A percentile compares a stretch with the other conserved stretches of the same genome.
phyloP scores from a whole-genome alignment of 129 eudicot species.

The Flaveria trinervia region DNA sequence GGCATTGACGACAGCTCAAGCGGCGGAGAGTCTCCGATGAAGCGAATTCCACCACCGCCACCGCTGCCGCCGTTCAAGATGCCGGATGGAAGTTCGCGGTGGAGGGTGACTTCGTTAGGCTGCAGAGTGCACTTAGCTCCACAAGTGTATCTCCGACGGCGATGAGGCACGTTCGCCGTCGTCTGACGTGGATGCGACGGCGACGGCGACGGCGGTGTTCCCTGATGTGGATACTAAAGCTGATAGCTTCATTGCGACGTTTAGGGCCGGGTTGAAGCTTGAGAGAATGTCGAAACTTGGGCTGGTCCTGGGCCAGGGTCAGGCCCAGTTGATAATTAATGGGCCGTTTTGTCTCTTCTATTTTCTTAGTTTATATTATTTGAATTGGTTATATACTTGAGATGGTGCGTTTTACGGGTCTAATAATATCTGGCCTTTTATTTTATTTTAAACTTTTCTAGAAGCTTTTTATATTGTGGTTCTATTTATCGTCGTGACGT shows the following conservation, averaged over 20 bases:
- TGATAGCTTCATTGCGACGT: conserved; percentile 67
- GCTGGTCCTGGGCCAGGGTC: conserved; percentile 51
- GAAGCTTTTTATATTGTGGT: neutral
- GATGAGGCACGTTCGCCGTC: conserved; percentile 54
- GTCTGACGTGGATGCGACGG: conserved; percentile 21
- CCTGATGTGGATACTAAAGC: conserved; percentile 87
- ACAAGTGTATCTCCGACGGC: conserved; percentile 52
- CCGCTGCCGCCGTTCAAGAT: conserved; percentile 74
- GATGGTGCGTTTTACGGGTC: conserved; percentile 17
- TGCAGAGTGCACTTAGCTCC: conserved; percentile 61
- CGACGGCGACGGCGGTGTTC: conserved; percentile 51
- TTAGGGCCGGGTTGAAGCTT: conserved; percentile 76
- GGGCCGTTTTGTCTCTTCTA: neutral
- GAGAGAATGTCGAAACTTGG: conserved; percentile 71
- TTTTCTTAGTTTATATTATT: neutral
- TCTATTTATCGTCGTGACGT: conserved; percentile 13
- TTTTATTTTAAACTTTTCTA: neutral
- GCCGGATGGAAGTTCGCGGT: conserved; percentile 71
- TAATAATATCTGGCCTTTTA: conserved; percentile 13
- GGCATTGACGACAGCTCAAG: conserved; percentile 49
- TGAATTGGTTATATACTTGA: neutral
- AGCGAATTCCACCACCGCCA: conserved; percentile 68
- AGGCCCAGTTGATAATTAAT: conserved; percentile 23
- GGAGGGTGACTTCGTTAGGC: conserved; percentile 75
- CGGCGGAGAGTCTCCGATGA: conserved; percentile 67